Evolutionary conservation across 2,329 filamentous ascomycete genomes (phyloP).

Genomic region (Berkeleyomyces basicola): DNA sequence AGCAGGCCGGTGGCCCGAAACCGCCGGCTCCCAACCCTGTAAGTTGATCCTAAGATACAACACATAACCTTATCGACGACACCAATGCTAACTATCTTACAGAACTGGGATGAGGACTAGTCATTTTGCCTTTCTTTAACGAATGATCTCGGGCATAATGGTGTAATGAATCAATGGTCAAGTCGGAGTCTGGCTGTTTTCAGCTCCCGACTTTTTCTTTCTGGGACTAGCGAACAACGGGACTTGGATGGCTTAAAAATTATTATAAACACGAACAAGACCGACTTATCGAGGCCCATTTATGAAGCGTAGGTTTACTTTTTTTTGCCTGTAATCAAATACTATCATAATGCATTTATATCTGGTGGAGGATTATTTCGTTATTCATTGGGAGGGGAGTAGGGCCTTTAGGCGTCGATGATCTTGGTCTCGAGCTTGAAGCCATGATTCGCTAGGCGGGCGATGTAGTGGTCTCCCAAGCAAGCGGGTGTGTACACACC

Average conservation of each 20-base stretch:
- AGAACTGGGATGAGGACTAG: conserved; percentile 50
- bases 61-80: neutral
- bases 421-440: conserved; percentile 44
- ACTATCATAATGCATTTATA: conserved; percentile 13
- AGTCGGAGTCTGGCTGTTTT: conserved; percentile 6
- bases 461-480: conserved; percentile 49
- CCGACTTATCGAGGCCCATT: conserved; percentile 1
- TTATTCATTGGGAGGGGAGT: neutral
- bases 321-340: conserved; percentile 6
- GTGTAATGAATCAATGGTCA: conserved; percentile 15
- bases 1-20: conserved; percentile 94
- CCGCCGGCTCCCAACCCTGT: conserved; percentile 80
- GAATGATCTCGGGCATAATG: conserved; percentile 7
- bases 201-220: neutral
- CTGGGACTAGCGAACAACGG: conserved; percentile 3
- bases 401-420: conserved; percentile 17
- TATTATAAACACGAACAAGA: conserved; percentile 10
- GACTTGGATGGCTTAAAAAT: conserved; percentile 7
- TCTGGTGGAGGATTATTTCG: conserved; percentile 9
- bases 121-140: neutral
- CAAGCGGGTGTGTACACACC: conserved; percentile 58
- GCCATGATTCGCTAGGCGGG: conserved; percentile 43
- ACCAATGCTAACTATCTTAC: conserved; percentile 18
- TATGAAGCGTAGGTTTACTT: conserved; percentile 1
- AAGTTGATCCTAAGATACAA: conserved; percentile 28